These are phyloP conservation scores for Lasiodiplodia sp. DNA, from an alignment of 2,329 filamentous ascomycete species.

Conservation along the genomic window DNA sequence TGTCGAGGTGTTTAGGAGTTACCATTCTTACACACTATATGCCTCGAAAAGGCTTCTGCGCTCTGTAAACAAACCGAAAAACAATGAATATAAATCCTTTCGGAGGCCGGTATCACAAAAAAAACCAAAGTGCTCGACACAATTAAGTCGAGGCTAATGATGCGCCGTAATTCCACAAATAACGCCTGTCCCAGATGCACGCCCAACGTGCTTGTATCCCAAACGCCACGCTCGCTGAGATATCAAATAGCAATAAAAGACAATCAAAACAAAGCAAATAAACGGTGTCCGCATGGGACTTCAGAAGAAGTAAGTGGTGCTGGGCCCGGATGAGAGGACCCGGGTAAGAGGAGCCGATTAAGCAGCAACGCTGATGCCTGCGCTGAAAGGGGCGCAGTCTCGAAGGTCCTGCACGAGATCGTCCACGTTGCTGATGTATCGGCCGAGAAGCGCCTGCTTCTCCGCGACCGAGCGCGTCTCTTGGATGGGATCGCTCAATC, in stretches of 20 bases:
- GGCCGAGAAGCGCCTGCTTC: constrained; percentile 80
- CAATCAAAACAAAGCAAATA: background rate
- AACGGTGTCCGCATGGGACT: background rate
- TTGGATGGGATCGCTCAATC: constrained; percentile 34
- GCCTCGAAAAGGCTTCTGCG: constrained; percentile 6
- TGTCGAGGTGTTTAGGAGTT: constrained; percentile 9
- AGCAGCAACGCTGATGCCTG: constrained; percentile 31
- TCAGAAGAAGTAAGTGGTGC: background rate
- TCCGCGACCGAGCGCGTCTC: constrained; percentile 74
- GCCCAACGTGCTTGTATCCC: background rate
- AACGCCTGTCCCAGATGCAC: constrained; percentile 10
- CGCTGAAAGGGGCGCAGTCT: constrained; percentile 70
- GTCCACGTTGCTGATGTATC: constrained; percentile 77
- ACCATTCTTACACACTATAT: constrained; percentile 15
- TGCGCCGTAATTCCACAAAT: constrained; percentile 3
- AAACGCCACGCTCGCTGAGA: constrained; percentile 14
- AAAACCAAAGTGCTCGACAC: background rate
- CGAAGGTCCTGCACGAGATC: constrained; percentile 84
- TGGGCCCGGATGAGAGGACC: too few species aligned
- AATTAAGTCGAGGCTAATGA: constrained; percentile 2
- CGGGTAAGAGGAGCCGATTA: background rate
- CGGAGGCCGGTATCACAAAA: constrained; percentile 25
- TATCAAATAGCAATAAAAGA: background rate
- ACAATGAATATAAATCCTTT: constrained; percentile 22
- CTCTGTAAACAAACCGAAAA: background rate